Evolutionary conservation across 2,329 filamentous ascomycete species (phyloP), one percentile per base, ranked within the genome.

Genomic region (Spiromastix sp.): DNA sequence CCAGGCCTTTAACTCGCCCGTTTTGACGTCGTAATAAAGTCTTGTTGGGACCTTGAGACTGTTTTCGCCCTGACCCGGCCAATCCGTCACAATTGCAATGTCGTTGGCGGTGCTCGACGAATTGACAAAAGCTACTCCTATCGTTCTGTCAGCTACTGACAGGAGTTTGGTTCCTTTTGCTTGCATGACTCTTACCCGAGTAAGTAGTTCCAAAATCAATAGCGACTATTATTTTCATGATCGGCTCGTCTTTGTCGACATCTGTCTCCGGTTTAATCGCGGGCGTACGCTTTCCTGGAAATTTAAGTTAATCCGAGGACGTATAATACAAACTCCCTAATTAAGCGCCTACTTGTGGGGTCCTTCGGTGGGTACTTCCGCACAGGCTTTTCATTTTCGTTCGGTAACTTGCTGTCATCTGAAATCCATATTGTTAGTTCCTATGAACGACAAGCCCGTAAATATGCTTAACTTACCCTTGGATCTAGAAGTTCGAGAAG

Each of bases 1-100:
- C 41, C 41, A 48, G 6, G 7, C 4, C 17, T 37, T 29, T 9
- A 68, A 59, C 43, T 73, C 65, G 13, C 18, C 20, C n/a, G 39
- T 36, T 12, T 46, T 40, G 2, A 7, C 21, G 12, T 13, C 17
- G 28, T 41, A 35, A 2, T 40, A 43, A 24, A 47, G 42, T 4
- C 18, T 35, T 6, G 40, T 35, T 3, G 42, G 40, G 4, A 41
- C 32, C 16, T 48, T 48, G 13, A 38, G 28, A 1, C 27, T 17
- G 4, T 25, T 10, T 10, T 43, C 32, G 8, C 20, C 24, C 16
- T 31, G 32, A n/a, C 39, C 37, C 4, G 43, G 39, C 45, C 42
- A 47, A 3, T 33, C 12, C 20, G 16, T 38, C 10, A 46, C 22
- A 2, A 36, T 20, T 10, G 32, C 10, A 8, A 43, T 30, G 5